phyloP scores from a whole-genome alignment of 2,329 filamentous ascomycete genomes.

The Myriangium duriaei region DNA sequence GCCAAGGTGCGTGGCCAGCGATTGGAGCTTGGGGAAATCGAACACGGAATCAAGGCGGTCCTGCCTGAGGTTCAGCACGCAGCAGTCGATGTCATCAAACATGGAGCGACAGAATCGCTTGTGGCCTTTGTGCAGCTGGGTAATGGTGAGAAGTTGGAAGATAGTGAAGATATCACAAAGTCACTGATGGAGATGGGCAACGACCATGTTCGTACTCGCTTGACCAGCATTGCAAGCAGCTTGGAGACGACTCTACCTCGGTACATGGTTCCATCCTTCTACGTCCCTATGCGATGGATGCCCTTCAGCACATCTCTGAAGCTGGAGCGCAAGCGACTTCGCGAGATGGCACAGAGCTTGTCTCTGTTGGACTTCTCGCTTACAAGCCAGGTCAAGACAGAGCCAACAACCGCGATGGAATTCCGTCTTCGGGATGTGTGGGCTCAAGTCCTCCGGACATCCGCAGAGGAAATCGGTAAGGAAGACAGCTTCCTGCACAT shows the following conservation, averaged over 20 bases:
- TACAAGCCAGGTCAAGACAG: not conserved
- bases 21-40: conserved; percentile 86
- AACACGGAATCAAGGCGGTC: conserved; percentile 35
- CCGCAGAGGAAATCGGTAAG: not conserved
- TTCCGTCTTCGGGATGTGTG: not conserved
- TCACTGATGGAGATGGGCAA: not conserved
- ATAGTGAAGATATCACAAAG: not conserved
- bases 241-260: conserved; percentile 11
- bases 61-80: conserved; percentile 25
- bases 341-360: conserved; percentile 13
- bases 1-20: conserved; percentile 91
- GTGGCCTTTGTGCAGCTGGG: not conserved
- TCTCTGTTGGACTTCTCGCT: not conserved
- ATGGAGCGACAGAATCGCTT: not conserved
- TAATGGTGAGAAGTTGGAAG: not conserved
- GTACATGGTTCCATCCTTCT: conserved; percentile 31
- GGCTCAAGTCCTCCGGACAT: conserved; percentile 27
- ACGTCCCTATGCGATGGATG: conserved; percentile 30
- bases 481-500: not conserved
- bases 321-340: conserved; percentile 14
- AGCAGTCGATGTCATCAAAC: not conserved
- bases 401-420: not conserved
- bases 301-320: conserved; percentile 35
- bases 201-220: not conserved
- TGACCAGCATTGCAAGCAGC: conserved; percentile 20